Base-by-base conservation (phyloP, 2,329 filamentous ascomycete genomes). In the Blastomyces percursus region DNA sequence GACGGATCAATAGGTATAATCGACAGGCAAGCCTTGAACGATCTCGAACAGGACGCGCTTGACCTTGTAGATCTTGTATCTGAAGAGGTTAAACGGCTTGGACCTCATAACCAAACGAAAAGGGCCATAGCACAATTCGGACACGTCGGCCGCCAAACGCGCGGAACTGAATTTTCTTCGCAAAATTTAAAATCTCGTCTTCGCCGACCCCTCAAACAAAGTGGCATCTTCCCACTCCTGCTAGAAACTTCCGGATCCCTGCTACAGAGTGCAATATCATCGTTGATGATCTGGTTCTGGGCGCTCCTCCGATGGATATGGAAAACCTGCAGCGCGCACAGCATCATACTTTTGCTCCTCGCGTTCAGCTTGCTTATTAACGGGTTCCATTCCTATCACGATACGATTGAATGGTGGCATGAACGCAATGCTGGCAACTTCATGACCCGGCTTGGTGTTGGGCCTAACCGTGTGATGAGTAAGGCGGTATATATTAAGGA, bases 401-500 rank as follows among this genome's bases (percentile, higher is more conserved):
- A 90, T 71, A 84, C 84, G 7, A 85, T 86, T 69, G 80, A 83
- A 1, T 97, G 91, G 91, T 96, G 90, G 88, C 82, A 84, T 55
- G 93, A 97, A 76, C 84, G 91, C 63, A 87, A 84, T 64, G 91
- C 92, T 1, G 83, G 82, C 19, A 86, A 81, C 50, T 96, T 93
- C 73, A 94, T 99, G 91, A 79, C 80, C 42, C 82, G 86, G 14
- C 77, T 97, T 16, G 93, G 93, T 11, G 86, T 97, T 8, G 82
- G 84, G 2, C 90, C 92, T 8, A 88, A 95, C 67, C 75, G 82
- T 24, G 83, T 88, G 65, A 93, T 96, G 89, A 89, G 88, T 75
- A 91, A 88, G 73, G 86, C 90, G 9, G 85, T 99, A 32, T 96
- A 94, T 72, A 76, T 96, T 62, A 81, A 81, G 60, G 93, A 97